Evolutionary conservation across 495 filamentous ascomycete species (phyloP), one percentile per base, ranked within the genome.

Genomic region (Tuber aestivum): DNA sequence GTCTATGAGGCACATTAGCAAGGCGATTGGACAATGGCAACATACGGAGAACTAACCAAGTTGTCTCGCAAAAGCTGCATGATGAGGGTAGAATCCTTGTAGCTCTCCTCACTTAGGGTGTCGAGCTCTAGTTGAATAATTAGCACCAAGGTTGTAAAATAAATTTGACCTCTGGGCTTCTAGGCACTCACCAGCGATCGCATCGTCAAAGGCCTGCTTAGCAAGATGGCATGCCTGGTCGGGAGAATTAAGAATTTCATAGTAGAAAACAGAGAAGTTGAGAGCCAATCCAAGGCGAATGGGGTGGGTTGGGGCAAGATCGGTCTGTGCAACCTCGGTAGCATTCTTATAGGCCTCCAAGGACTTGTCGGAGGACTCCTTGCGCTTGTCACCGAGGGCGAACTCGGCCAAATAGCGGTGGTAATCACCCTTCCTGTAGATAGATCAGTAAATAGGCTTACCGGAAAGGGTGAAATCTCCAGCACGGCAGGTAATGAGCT

Each of bases 251-350:
- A 98, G 89, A 86, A 99, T 99, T 88, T 99, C 95, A 84, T 99
- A 99, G 91, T 99, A 98, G 89, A 99, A 99, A 83, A 99, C 95
- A 69, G 95, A 99, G 89, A 99, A 98, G 92, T 99, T 99, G 72
- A 98, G 91, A 83, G 95, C 95, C 79, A 99, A 91, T 84, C 95
- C 95, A 72, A 99, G 94, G 82, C 95, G 95, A 88, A 99, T 99
- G 84, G 95, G 95, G 89, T 99, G 95, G 73, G 95, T 99, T 74
- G 95, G 96, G 74, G 96, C 94, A 78, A 99, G 92, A 85, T 98
- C 95, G 75, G 95, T 98, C 86, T 96, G 93, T 72, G 95, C 95
- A 83, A 99, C 94, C 86, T 98, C 95, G 84, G 95, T 98, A 82
- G 95, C 95, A 84, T 90, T 91, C 90, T 98, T 98, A 91, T 99